A percentile compares a stretch with the other conserved stretches of the same genome.
These are phyloP conservation scores for Trematosphaeria pertusa DNA, from an alignment of 2,329 filamentous ascomycete genomes.

Conservation along the genomic window DNA sequence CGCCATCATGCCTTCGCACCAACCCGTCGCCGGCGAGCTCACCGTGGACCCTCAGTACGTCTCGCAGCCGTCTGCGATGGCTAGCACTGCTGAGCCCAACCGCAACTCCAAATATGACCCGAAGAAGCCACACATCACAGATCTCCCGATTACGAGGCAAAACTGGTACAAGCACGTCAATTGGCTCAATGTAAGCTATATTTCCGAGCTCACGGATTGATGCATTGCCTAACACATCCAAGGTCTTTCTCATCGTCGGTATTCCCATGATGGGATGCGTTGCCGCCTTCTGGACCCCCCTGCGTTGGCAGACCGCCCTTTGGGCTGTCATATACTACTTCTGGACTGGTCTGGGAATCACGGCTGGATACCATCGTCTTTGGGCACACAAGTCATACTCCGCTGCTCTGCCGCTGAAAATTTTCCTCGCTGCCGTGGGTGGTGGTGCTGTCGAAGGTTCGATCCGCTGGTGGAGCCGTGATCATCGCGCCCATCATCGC, in stretches of 20 bases:
- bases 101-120: constrained; percentile 61
- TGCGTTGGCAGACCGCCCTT: constrained; percentile 73
- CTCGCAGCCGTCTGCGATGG: constrained; percentile 55
- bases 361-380: constrained; percentile 71
- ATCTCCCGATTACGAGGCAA: constrained; percentile 76
- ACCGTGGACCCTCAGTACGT: constrained; percentile 59
- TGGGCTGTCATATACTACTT: constrained; percentile 85
- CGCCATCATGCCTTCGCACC: constrained; percentile 58
- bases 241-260: constrained; percentile 79
- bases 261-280: constrained; percentile 78
- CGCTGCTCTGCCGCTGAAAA: constrained; percentile 52
- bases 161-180: constrained; percentile 96
- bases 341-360: constrained; percentile 75
- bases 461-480: constrained; percentile 59
- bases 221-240: constrained; percentile 58
- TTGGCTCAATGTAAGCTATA: constrained; percentile 86
- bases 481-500: constrained; percentile 60
- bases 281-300: constrained; percentile 79
- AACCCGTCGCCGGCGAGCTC: constrained; percentile 55
- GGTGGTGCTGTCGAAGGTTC: constrained; percentile 59
- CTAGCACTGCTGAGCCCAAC: constrained; percentile 60
- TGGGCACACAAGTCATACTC: constrained; percentile 66
- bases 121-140: constrained; percentile 86
- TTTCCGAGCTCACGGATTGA: too few relatives aligned
- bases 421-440: constrained; percentile 58